phyloP scores from a whole-genome alignment of 73 alveolate genomes.

The Paramecium tetraurelia region DNA sequence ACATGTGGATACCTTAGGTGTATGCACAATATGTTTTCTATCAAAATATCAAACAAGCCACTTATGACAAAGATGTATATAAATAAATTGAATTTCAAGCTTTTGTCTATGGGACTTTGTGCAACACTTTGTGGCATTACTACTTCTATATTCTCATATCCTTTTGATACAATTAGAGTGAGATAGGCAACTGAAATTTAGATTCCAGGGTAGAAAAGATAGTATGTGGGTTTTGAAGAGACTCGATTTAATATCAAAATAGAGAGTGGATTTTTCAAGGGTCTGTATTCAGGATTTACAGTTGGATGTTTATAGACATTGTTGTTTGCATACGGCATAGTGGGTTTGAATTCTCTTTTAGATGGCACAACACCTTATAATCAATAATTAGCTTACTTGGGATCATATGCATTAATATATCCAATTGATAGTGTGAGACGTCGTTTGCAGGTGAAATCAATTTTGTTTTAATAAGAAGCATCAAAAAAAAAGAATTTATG shows the following conservation, averaged over 20 bases:
- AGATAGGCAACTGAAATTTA: constrained; percentile 33
- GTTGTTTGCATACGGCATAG: not conserved
- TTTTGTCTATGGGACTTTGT: not conserved
- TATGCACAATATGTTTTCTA: not conserved
- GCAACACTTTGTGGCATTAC: constrained; percentile 19
- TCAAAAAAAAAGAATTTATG: not conserved
- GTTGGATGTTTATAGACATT: not conserved
- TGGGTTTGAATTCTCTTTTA: not conserved
- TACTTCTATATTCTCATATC: not conserved
- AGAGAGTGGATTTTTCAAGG: constrained; percentile 20
- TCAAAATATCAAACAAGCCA: constrained; percentile 16
- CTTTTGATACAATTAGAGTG: constrained; percentile 38
- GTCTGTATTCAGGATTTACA: not conserved
- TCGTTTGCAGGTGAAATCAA: constrained; percentile 36
- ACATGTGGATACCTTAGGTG: constrained; percentile 29
- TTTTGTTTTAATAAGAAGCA: constrained; percentile 20
- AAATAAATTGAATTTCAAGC: not conserved
- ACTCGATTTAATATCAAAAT: not conserved
- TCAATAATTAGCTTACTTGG: not conserved
- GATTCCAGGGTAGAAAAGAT: not conserved
- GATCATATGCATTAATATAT: not conserved
- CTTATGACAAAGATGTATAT: constrained; percentile 1
- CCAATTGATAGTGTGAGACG: constrained; percentile 36
- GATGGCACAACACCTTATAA: not conserved
- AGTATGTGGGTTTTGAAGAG: not conserved